These are phyloP conservation scores for Cardamine occulta DNA, from an alignment of 345 rosid genomes.

Conservation along the genomic window DNA sequence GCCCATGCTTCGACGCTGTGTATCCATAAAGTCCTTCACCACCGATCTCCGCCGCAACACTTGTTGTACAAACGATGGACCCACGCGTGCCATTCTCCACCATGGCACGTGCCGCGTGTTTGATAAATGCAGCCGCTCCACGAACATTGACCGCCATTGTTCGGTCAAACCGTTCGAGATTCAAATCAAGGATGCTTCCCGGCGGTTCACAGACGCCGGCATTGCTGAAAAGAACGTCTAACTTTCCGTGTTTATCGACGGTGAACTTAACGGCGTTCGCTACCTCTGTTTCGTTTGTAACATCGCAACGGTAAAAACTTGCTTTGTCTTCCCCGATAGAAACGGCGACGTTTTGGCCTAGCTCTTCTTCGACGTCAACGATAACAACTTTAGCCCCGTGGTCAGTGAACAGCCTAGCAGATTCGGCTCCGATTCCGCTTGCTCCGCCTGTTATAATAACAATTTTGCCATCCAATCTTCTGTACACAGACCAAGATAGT, in stretches of 20 bases:
- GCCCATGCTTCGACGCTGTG: conserved; percentile 70
- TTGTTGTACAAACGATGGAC: conserved; percentile 72
- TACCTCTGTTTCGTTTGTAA: conserved; percentile 70
- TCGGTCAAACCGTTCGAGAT: conserved; percentile 54
- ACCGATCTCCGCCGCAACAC: conserved; percentile 47
- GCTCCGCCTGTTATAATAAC: conserved; percentile 86
- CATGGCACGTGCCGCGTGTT: conserved; percentile 77
- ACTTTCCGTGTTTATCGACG: conserved; percentile 54
- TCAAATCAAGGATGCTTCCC: conserved; percentile 61
- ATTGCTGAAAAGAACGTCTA: conserved; percentile 76
- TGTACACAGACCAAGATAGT: neutral
- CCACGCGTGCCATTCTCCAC: conserved; percentile 60
- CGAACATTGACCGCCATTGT: conserved; percentile 66
- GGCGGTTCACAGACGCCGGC: conserved; percentile 60
- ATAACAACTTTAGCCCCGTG: conserved; percentile 73
- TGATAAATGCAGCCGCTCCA: conserved; percentile 70
- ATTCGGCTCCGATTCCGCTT: too few relatives aligned
- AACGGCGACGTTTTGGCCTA: conserved; percentile 55
- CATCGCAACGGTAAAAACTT: conserved; percentile 62
- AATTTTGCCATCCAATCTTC: conserved; percentile 80
- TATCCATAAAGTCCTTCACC: conserved; percentile 63
- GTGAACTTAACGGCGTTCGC: conserved; percentile 59
- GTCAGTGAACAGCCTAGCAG: conserved; percentile 66
- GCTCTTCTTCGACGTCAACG: conserved; percentile 70
- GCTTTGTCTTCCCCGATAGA: conserved; percentile 53